Evolutionary conservation across 306 rosid species (phyloP).

Genomic region (Medicago arabica): DNA sequence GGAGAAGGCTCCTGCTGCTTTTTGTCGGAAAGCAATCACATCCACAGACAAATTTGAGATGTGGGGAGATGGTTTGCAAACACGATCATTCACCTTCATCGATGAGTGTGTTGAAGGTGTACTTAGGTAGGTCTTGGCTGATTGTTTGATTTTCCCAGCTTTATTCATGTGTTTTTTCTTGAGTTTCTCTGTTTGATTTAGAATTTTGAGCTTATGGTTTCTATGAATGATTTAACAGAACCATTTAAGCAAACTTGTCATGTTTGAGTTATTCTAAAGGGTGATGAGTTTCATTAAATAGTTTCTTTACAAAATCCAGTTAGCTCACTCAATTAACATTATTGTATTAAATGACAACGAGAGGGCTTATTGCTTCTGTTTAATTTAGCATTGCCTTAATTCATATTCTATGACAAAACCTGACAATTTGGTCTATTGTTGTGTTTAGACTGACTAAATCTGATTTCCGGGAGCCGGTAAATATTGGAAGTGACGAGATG

Average conservation of each 20-base stretch:
- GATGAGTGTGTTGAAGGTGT: constrained; percentile 99
- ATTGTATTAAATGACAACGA: not conserved
- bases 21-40: constrained; percentile 86
- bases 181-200: constrained; percentile 4
- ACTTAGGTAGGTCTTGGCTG: constrained; percentile 63
- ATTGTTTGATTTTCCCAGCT: constrained; percentile 29
- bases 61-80: constrained; percentile 99
- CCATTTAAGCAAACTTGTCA: constrained; percentile 10
- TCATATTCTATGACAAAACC: not conserved
- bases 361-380: constrained; percentile 2
- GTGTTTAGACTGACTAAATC: constrained; percentile 88
- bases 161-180: not conserved
- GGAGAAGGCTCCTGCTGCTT: constrained; percentile 99
- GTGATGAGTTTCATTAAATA: not conserved
- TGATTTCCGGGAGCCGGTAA: constrained; percentile 96
- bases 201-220: not conserved
- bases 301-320: constrained; percentile 20
- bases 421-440: constrained; percentile 31
- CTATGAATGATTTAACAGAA: constrained; percentile 7
- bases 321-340: not conserved
- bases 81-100: constrained; percentile 94
- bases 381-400: constrained; percentile 23
- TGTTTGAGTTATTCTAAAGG: constrained; percentile 5
- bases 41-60: constrained; percentile 88
- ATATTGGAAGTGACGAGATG: constrained; percentile 99